phyloP scores from a whole-genome alignment of 2,329 filamentous ascomycete species.

The Pezicula rhizophila region DNA sequence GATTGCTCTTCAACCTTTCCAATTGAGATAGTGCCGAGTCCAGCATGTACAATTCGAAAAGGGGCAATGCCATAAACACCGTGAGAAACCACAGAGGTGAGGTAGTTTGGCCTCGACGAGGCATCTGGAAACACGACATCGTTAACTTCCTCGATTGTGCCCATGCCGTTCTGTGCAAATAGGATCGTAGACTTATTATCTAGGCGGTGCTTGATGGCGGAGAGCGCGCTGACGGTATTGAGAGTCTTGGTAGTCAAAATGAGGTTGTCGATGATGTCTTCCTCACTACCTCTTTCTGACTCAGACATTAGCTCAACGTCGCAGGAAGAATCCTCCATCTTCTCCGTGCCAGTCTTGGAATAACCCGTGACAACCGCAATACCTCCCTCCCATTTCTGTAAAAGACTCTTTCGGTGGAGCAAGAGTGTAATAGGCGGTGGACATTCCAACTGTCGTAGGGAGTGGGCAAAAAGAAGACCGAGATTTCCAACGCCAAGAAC shows the following conservation, averaged over 20 bases:
- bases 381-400: conserved; percentile 38
- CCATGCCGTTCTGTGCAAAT: conserved; percentile 87
- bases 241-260: conserved; percentile 74
- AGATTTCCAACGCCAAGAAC: conserved; percentile 78
- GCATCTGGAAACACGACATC: conserved; percentile 55
- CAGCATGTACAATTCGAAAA: conserved; percentile 48
- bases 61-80: conserved; percentile 45
- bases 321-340: conserved; percentile 14
- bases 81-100: conserved; percentile 59
- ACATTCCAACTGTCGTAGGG: conserved; percentile 43
- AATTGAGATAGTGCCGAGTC: conserved; percentile 41
- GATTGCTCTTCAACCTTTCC: conserved; percentile 36
- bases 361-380: conserved; percentile 3
- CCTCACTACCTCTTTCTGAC: neutral
- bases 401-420: conserved; percentile 54
- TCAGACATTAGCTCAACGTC: conserved; percentile 12
- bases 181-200: conserved; percentile 64
- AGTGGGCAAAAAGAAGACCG: conserved; percentile 71
- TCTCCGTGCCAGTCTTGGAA: conserved; percentile 14
- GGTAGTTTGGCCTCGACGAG: conserved; percentile 59
- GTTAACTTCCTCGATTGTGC: conserved; percentile 52
- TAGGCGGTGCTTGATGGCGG: conserved; percentile 54
- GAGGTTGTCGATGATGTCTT: conserved; percentile 58
- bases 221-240: conserved; percentile 56
- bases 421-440: conserved; percentile 74